Evolutionary conservation across 129 eudicot genomes (phyloP).

Genomic region (Flaveria linearis): DNA sequence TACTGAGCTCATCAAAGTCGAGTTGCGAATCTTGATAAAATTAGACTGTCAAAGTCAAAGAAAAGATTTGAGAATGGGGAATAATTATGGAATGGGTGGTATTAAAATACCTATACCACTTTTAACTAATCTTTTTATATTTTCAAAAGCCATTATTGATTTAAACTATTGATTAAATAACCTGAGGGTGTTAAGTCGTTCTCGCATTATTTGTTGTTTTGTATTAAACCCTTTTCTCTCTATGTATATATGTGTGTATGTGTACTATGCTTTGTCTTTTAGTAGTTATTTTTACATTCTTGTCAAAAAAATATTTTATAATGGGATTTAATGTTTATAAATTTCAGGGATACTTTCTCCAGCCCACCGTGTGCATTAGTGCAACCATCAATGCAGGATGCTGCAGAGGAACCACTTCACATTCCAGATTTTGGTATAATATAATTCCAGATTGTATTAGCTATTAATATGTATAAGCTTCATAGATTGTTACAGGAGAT

Average conservation of each 20-base stretch:
- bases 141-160: background rate
- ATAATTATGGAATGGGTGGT: background rate
- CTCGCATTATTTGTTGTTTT: background rate
- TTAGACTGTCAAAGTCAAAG: background rate
- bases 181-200: background rate
- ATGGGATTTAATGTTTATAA: conserved; percentile 24
- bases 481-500: background rate
- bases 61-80: background rate
- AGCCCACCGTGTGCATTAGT: conserved; percentile 89
- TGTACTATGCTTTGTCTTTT: conserved; percentile 14
- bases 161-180: background rate
- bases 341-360: conserved; percentile 90
- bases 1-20: background rate
- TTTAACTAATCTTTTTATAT: background rate
- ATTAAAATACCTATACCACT: background rate
- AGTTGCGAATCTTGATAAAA: background rate
- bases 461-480: conserved; percentile 18
- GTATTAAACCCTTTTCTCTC: background rate
- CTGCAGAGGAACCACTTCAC: conserved; percentile 45
- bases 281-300: conserved; percentile 12
- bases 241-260: background rate
- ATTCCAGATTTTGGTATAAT: conserved; percentile 87
- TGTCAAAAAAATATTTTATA: conserved; percentile 10
- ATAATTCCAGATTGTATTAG: conserved; percentile 12
- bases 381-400: conserved; percentile 74